These are phyloP conservation scores for Saccharomyces pastorianus DNA, from an alignment of 1,139 yeast species.

Conservation along the genomic window DNA sequence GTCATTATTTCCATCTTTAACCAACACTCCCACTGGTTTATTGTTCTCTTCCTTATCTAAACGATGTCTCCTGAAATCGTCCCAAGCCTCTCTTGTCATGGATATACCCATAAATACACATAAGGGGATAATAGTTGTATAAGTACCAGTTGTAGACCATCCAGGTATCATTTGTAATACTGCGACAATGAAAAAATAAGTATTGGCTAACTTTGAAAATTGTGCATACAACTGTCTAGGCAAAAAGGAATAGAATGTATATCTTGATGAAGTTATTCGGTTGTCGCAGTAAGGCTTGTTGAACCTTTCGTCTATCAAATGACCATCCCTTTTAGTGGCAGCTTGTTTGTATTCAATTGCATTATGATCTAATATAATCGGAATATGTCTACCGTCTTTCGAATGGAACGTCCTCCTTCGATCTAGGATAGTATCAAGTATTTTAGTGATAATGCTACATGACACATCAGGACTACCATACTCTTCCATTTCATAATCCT, in stretches of 20 bases:
- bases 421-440: constrained; percentile 28
- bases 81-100: constrained; percentile 86
- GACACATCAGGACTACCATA: constrained; percentile 10
- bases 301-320: constrained; percentile 55
- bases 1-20: constrained; percentile 9
- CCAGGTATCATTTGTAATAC: constrained; percentile 92
- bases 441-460: constrained; percentile 16
- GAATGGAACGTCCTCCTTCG: constrained; percentile 35
- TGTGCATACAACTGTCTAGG: constrained; percentile 88
- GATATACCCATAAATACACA: constrained; percentile 83
- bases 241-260: constrained; percentile 68
- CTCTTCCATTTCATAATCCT: constrained; percentile 11
- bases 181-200: constrained; percentile 78
- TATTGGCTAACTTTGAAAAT: constrained; percentile 84
- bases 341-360: constrained; percentile 16
- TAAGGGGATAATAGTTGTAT: constrained; percentile 85
- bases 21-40: constrained; percentile 37
- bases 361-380: constrained; percentile 42
- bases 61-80: constrained; percentile 80
- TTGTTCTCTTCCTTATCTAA: constrained; percentile 82
- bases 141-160: constrained; percentile 97
- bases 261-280: constrained; percentile 76
- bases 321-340: constrained; percentile 18
- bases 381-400: constrained; percentile 67
- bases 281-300: constrained; percentile 58